Percentiles rank a stretch among this genome's conserved stretches.
These are phyloP conservation scores for Chrysoporthe cubensis DNA, from an alignment of 2,329 filamentous ascomycete genomes.

Conservation along the genomic window DNA sequence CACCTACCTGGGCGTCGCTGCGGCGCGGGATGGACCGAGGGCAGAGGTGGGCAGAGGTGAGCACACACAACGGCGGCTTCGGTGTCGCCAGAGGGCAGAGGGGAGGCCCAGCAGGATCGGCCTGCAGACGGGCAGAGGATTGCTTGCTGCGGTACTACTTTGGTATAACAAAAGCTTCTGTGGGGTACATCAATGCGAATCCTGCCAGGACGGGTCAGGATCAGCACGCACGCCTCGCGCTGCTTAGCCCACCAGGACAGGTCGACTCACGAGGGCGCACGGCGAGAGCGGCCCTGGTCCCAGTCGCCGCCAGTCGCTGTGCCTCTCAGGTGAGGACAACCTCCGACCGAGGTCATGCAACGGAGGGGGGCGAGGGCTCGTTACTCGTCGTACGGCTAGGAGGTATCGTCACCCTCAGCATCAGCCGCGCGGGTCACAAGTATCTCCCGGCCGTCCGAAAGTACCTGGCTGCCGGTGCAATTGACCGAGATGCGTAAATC, in stretches of 20 bases:
- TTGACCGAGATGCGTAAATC: not conserved
- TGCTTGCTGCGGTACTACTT: not conserved
- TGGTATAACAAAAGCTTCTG: not conserved
- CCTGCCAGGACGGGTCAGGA: not conserved
- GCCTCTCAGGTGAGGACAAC: not conserved
- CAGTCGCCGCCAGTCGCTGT: not conserved
- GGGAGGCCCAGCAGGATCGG: not conserved
- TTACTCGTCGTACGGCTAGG: not conserved
- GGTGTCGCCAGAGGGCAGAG: not conserved
- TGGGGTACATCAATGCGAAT: conserved; percentile 9
- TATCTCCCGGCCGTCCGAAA: too few species aligned
- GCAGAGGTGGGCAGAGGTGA: too few species aligned
- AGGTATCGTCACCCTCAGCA: not conserved
- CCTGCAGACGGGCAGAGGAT: not conserved
- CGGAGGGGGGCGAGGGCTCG: not conserved
- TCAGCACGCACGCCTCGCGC: not conserved
- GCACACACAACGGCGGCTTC: not conserved
- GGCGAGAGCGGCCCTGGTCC: not conserved
- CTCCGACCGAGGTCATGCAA: not conserved
- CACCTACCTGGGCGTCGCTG: too few species aligned
- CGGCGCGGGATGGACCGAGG: too few species aligned
- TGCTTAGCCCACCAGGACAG: too few species aligned
- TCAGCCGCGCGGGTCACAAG: too few species aligned
- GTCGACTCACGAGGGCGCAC: not conserved
- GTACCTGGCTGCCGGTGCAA: not conserved